Base-by-base conservation (phyloP, 1,284 basidiomycete species). In the Cutaneotrichosporon sp. region DNA sequence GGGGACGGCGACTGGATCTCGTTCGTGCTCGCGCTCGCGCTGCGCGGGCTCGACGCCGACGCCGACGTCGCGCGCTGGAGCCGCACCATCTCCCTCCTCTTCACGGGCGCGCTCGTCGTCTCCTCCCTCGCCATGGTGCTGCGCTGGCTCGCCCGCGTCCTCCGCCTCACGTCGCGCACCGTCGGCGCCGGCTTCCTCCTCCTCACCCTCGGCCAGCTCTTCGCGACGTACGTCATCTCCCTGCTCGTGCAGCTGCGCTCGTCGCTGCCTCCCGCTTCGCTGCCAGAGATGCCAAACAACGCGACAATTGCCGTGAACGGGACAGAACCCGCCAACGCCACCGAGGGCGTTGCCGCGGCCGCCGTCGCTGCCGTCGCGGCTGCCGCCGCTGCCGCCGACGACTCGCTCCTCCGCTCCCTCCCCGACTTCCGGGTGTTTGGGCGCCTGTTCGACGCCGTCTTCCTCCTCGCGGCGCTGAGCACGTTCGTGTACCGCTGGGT, bases 1-100 rank as follows among this genome's bases (percentile, higher is more conserved):
- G 78, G 74, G 27, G 77, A 79, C 60, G 77, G 77, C 29, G 79
- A 81, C 64, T 81, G 79, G 79, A 79, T 81, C 33, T 78, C 76
- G 11, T 79, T 78, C 65, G 66, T 78, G 31, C 67, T 81, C 49
- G 75, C 70, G 0, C 62, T 80, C 24, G 75, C 69, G 0, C 60
- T 81, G 22, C 71, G 71, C 36, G 72, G 77, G 9, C 63, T 79
- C 4, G 71, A 67, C 10, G 56, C 67, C 7, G 75, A 78, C 56
- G 68, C 76, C 42, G 77, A 81, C 62, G 75, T 80, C 16, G 66
- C 71, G 0, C 63, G 74, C 0, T 78, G 76, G 73, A 68, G 68
- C 45, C 63, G 79, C 33, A 72, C 71, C 27, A 80, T 81, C 52
- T 79, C 79, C 45, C 64, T 80, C 8, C 67, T 77, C 27, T 65